Base-by-base conservation (phyloP, 2,329 filamentous ascomycete genomes). In the Ascochyta koolunga region DNA sequence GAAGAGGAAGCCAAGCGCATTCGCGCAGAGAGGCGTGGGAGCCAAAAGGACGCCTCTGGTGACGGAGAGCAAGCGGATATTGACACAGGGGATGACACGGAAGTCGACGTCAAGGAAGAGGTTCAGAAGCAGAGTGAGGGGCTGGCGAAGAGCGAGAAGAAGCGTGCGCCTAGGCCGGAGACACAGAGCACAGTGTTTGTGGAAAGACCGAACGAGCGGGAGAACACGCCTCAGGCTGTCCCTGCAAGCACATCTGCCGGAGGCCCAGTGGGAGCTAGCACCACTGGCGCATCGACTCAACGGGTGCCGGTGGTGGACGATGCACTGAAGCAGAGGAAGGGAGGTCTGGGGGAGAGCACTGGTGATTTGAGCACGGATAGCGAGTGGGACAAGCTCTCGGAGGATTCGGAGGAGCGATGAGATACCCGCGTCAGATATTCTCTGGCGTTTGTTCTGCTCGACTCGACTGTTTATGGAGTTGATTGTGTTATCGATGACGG, bases 361-460 rank as follows among this genome's bases (percentile, higher is more conserved):
- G 82, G 81, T 10, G 82, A 85, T 60, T 68, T 81, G 58, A 93
- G 91, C 76, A 97, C 93, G 4, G 93, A 98, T 78, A 93, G 93
- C 69, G 93, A 98, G 77, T 98, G 93, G 93, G 93, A 97, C 80
- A 96, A 95, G 80, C 89, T 98, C 19, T 89, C 89, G 74, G 79
- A 77, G 55, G 74, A 70, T 41, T 71, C 70, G n/a, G 70, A 60
- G 22, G 71, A 72, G 19, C 72, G 65, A 67, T 75, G 62, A 70
- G 39, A 24, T 27, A 37, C 22, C 19, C 27, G 24, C 32, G 45
- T 46, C 56, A 50, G 47, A 59, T 53, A 49, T 50, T 43, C 57
- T 44, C 15, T 38, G 41, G 40, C 31, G 36, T 36, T 42, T 37
- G 51, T 43, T 19, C 35, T 50, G 31, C 27, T 19, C 21, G 19